Conservation (phyloP, 108 stramenopile species). For the Cyclotella choctawhatcheeana region DNA sequence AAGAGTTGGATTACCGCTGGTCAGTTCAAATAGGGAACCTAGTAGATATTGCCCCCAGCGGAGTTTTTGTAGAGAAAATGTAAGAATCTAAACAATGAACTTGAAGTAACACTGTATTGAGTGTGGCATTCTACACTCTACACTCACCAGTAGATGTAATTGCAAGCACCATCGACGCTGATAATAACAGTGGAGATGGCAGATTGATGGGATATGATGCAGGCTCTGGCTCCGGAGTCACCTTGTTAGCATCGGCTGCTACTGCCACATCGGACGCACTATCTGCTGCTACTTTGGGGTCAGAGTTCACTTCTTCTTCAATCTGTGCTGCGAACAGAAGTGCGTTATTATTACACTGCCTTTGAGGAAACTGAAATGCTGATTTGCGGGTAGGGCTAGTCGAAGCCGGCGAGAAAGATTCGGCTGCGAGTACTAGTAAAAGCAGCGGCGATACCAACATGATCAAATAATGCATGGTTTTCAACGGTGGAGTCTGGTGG, state of each 20-base stretch:
- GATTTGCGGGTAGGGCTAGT: no score
- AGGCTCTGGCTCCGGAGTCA: background rate
- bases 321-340: no score
- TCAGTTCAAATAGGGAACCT: constrained; percentile 78
- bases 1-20: constrained; percentile 44
- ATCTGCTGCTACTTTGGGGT: background rate
- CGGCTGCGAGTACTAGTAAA: background rate
- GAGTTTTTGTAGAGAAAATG: no score
- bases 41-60: no score
- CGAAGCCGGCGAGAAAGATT: constrained; percentile 5
- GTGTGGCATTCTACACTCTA: background rate
- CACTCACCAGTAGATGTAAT: constrained; percentile 71
- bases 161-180: constrained; percentile 78
- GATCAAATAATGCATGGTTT: no score
- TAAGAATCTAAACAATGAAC: background rate
- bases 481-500: no score
- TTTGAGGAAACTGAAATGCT: no score
- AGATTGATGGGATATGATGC: constrained; percentile 68
- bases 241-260: no score
- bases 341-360: no score
- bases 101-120: constrained; percentile 4
- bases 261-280: background rate
- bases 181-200: constrained; percentile 77
- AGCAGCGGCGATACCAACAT: background rate
- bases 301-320: no score